A percentile compares a stretch with the other conserved stretches of the same genome.
phyloP scores from a whole-genome alignment of 2,329 filamentous ascomycete genomes.

The Fusarium compactum region DNA sequence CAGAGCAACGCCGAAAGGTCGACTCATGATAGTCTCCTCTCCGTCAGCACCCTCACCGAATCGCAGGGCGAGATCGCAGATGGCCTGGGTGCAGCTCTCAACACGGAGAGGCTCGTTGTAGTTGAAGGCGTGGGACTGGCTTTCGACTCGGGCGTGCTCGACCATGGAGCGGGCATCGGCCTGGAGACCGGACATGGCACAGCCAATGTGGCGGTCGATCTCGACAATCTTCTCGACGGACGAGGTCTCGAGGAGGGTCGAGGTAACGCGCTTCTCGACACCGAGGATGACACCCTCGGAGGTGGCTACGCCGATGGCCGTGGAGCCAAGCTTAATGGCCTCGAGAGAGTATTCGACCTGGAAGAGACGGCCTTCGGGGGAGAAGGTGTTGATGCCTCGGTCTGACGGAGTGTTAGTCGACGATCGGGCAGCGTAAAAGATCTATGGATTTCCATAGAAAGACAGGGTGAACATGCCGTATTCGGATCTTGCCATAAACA shows the following conservation, averaged over 20 bases:
- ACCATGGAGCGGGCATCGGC: constrained; percentile 98
- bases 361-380: constrained; percentile 98
- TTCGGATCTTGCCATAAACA: constrained; percentile 99
- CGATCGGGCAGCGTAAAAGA: not conserved
- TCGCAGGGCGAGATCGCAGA: constrained; percentile 94
- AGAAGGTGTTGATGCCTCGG: constrained; percentile 99
- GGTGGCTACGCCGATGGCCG: constrained; percentile 97
- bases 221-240: constrained; percentile 99
- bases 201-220: constrained; percentile 98
- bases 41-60: constrained; percentile 98
- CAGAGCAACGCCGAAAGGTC: constrained; percentile 95
- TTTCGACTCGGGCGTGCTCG: constrained; percentile 97
- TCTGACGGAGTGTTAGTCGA: constrained; percentile 66
- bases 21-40: constrained; percentile 98
- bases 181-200: constrained; percentile 98
- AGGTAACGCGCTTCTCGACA: constrained; percentile 99
- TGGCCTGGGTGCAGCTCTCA: constrained; percentile 98
- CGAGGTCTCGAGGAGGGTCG: constrained; percentile 94
- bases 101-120: constrained; percentile 95
- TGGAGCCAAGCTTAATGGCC: constrained; percentile 99
- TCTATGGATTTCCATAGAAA: constrained; percentile 26
- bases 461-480: constrained; percentile 78
- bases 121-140: constrained; percentile 97
- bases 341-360: constrained; percentile 99
- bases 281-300: constrained; percentile 95